Base-by-base conservation (phyloP, 768 basidiomycete genomes). In the Auriscalpium vulgare region DNA sequence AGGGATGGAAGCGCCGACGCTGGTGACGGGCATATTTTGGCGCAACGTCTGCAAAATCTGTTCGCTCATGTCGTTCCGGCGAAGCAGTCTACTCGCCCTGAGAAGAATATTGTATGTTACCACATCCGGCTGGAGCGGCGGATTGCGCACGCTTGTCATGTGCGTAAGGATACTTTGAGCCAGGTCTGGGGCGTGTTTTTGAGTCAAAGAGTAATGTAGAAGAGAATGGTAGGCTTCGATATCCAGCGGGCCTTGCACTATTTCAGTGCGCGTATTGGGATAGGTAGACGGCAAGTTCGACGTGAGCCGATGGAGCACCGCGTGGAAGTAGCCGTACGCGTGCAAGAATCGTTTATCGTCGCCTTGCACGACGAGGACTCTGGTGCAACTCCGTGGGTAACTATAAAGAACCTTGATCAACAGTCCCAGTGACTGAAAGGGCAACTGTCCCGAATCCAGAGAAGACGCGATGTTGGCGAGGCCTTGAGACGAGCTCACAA, bases 191-290 rank as follows among this genome's bases (percentile, higher is more conserved):
- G 83, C 83, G 43, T 74, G 69, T n/a, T 78, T 76, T 61, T 86
- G 77, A 8, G 79, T 78, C 37, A 91, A 73, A 4, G 83, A 72
- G 66, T 88, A 90, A 58, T 85, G 76, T 4, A 91, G 61, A 29
- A 91, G 76, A 0, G 80, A 63, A 65, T 88, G 86, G 67, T 83
- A 86, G 1, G 76, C 69, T 19, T 69, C 65, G 10, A 73, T 56
- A 44, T 74, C 69, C 8, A 82, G 63, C 0, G 67, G 66, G 40
- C 70, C 11, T 57, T 16, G 65, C 40, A 17, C 14, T 43, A 43
- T 4, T 17, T 43, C 40, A 14, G 40, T 43, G 16, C 48, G 29
- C 10, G 46, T 50, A 44, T 51, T 59, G 40, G 52, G 44, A 37
- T n/a, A 35, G 11, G 61, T 47, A n/a, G 56, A 58, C 43, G 35